Evolutionary conservation across 2,329 filamentous ascomycete species (phyloP), one percentile per base, ranked within the genome.

Genomic region (Aspergillus texensis): DNA sequence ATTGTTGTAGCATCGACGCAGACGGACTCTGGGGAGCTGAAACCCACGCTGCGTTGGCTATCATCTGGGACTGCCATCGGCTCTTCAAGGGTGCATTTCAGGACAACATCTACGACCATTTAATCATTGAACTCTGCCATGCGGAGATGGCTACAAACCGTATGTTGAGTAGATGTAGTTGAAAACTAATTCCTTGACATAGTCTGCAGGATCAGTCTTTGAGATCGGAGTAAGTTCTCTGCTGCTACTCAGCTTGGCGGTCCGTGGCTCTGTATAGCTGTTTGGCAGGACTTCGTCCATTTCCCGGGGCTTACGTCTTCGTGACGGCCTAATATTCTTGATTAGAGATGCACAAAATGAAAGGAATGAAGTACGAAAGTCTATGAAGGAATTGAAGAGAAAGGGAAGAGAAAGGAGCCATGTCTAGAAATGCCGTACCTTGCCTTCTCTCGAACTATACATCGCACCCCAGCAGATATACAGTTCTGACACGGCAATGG

Each of bases 121-220:
- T 39, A 55, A 26, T 39, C 9, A 55, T 55, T 19, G 30, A 26
- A 2, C 21, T 39, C 4, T 24, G 24, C 11, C 24, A 11, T 12
- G n/a, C 1, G 21, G 4, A 24, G 5, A 36, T 54, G 21, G 21
- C 11, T 12, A 55, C 52, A 14, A 19, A 55, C 52, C 52, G 14
- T 55, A 55, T 55, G 52, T 55, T 39, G 52, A 55, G 32, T 39
- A 55, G n/a, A 55, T 55, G 21, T 55, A 55, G n/a, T 32, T 39
- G 2, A 39, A 39, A 9, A 55, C 52, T 19, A 55, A 11, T 14
- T 28, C 52, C 21, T 55, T 55, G 30, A 39, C 21, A 39, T 55
- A 55, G n/a, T 55, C 52, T 28, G 52, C 52, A 55, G 34, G 30
- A 19, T 55, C 52, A 39, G 32, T 55, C n/a, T 55, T 55, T 19